Evolutionary conservation across 192 early-diverging fungal genomes (phyloP).

Genomic region (Podochytrium sp.): DNA sequence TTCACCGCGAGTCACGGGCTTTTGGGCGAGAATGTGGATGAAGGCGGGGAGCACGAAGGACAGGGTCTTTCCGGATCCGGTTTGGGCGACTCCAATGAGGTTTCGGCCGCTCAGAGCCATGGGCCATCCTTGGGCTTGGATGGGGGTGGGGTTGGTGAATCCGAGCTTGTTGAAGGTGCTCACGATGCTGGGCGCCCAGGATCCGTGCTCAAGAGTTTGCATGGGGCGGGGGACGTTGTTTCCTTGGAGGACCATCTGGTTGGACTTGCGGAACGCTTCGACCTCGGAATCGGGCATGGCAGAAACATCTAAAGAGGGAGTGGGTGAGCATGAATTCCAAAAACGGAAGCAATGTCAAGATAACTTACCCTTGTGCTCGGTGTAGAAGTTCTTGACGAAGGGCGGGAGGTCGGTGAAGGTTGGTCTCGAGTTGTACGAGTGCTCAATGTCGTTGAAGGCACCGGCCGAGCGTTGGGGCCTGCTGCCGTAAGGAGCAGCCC

Average conservation of each 20-base stretch:
- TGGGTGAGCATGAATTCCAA: not conserved
- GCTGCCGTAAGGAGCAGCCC: slow-evolving; percentile 18
- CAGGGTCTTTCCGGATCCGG: slow-evolving; percentile 75
- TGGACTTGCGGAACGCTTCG: slow-evolving; percentile 57
- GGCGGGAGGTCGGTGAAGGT: slow-evolving; percentile 38
- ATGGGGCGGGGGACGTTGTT: slow-evolving; percentile 64
- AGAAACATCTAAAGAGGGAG: slow-evolving; percentile 11
- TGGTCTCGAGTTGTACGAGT: slow-evolving; percentile 43
- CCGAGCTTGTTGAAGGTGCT: slow-evolving; percentile 48
- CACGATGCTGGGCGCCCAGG: slow-evolving; percentile 70
- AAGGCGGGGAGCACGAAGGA: slow-evolving; percentile 89
- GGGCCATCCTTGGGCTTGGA: slow-evolving; percentile 94
- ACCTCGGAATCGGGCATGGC: slow-evolving; percentile 40
- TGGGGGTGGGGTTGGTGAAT: slow-evolving; percentile 87
- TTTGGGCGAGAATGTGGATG: slow-evolving; percentile 65
- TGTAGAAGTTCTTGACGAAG: slow-evolving; percentile 61
- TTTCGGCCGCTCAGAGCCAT: slow-evolving; percentile 84
- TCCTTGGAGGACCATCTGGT: slow-evolving; percentile 67
- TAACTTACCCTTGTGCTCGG: slow-evolving; percentile 12
- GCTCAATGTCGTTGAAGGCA: slow-evolving; percentile 38
- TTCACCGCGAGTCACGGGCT: slow-evolving; percentile 43
- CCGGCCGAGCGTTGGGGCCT: slow-evolving; percentile 31
- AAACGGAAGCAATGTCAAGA: no score
- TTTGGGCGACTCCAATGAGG: slow-evolving; percentile 90
- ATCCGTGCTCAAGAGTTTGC: slow-evolving; percentile 74